A percentile compares a stretch with the other conserved stretches of the same genome.
Conservation (phyloP, 371 early-diverging fungal genomes). For the Rhizopus microsporus region DNA sequence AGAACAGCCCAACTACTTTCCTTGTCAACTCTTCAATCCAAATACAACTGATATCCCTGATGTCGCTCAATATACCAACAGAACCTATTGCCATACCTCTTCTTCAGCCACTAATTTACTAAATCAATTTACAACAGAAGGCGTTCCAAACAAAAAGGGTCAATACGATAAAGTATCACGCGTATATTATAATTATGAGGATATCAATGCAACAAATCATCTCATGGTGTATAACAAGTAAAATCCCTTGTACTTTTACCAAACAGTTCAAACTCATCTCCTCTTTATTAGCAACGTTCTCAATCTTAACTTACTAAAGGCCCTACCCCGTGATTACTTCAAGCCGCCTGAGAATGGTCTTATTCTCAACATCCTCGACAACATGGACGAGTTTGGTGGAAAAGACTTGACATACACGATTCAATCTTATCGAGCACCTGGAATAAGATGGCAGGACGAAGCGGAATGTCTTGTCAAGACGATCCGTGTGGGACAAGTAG, state of each 20-base stretch:
- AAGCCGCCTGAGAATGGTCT: slow-evolving; percentile 29
- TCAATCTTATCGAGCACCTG: slow-evolving; percentile 19
- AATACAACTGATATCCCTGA: slow-evolving; percentile 45
- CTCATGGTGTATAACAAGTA: slow-evolving; percentile 74
- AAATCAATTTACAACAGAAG: slow-evolving; percentile 31
- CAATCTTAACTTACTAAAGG: slow-evolving; percentile 36
- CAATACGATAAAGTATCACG: slow-evolving; percentile 49
- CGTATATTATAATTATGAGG: slow-evolving; percentile 74
- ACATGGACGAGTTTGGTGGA: slow-evolving; percentile 26
- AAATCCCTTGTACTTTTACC: not conserved
- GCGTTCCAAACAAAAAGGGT: slow-evolving; percentile 28
- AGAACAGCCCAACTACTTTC: slow-evolving; percentile 63
- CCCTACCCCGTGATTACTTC: slow-evolving; percentile 34
- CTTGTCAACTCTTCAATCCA: slow-evolving; percentile 63
- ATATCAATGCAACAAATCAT: slow-evolving; percentile 44
- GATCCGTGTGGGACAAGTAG: slow-evolving; percentile 70
- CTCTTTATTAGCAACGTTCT: slow-evolving; percentile 34
- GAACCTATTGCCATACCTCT: slow-evolving; percentile 66
- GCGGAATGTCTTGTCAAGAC: slow-evolving; percentile 65
- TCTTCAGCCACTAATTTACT: slow-evolving; percentile 39
- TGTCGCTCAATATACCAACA: slow-evolving; percentile 49
- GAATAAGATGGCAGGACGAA: slow-evolving; percentile 19
- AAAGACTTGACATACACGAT: slow-evolving; percentile 41
- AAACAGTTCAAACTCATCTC: too few relatives aligned
- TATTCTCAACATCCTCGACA: slow-evolving; percentile 25